These are phyloP conservation scores for Apium graveolens DNA, from an alignment of 129 eudicot genomes.

Conservation along the genomic window DNA sequence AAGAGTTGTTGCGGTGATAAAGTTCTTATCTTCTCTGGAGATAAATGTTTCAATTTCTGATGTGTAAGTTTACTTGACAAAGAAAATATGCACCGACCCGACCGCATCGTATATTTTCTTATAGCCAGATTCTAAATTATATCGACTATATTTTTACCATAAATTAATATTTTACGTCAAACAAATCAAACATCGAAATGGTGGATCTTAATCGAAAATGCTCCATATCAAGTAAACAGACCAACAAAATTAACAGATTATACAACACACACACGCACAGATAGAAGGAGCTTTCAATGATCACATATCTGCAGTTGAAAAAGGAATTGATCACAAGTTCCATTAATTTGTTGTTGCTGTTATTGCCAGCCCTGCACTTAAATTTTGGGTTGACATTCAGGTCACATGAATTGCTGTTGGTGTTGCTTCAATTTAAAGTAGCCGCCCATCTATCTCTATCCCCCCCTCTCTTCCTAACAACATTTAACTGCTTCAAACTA, in stretches of 20 bases:
- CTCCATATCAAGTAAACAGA: too few species aligned
- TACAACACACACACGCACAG: not conserved
- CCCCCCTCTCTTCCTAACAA: not conserved
- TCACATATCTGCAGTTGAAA: not conserved
- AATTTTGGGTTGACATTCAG: constrained; percentile 7
- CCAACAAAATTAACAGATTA: not conserved
- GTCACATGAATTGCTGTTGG: not conserved
- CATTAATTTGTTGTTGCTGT: not conserved
- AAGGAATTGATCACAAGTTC: not conserved
- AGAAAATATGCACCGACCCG: too few species aligned
- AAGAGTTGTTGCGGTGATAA: too few species aligned
- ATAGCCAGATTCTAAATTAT: too few species aligned
- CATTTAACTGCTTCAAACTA: not conserved
- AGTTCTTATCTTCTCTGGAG: too few species aligned
- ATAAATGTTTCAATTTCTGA: too few species aligned
- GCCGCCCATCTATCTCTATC: constrained; percentile 6
- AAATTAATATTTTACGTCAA: too few species aligned
- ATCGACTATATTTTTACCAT: too few species aligned
- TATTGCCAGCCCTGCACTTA: not conserved
- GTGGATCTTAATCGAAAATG: too few species aligned
- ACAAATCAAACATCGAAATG: too few species aligned
- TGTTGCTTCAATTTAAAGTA: not conserved
- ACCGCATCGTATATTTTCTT: too few species aligned
- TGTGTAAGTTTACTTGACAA: too few species aligned
- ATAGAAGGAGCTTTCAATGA: not conserved